Conservation (phyloP, 2,329 filamentous ascomycete genomes). For the Neodidymelliopsis sp. region DNA sequence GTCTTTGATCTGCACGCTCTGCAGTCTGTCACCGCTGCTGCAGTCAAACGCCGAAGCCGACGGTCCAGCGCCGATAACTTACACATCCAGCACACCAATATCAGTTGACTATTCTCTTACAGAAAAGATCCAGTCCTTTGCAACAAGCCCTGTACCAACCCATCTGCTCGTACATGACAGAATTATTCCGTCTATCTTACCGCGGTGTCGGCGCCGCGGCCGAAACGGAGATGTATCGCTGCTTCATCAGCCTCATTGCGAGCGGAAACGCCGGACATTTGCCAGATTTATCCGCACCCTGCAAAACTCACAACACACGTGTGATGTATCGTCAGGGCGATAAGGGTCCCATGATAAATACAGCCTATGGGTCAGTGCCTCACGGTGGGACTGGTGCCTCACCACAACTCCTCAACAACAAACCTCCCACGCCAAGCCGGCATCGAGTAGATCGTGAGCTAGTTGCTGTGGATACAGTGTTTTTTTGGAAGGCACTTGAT, state of each 20-base stretch:
- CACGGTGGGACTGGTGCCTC: constrained; percentile 5
- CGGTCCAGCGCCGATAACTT: constrained; percentile 8
- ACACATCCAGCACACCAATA: constrained; percentile 1
- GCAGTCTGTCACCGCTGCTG: constrained; percentile 5
- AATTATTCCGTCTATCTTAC: constrained; percentile 37
- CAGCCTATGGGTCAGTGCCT: constrained; percentile 3
- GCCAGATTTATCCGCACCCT: constrained; percentile 16
- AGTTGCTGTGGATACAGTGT: too few species aligned
- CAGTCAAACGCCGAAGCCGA: constrained; percentile 18
- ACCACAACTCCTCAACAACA: constrained; percentile 14
- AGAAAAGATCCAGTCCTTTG: constrained; percentile 7
- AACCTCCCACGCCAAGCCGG: constrained; percentile 12
- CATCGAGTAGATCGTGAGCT: neutral
- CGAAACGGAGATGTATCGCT: constrained; percentile 26
- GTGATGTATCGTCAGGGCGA: constrained; percentile 5
- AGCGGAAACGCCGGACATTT: constrained; percentile 15
- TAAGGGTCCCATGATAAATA: neutral
- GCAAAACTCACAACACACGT: constrained; percentile 11
- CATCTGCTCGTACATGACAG: constrained; percentile 11
- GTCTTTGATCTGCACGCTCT: neutral
- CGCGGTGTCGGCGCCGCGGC: constrained; percentile 35
- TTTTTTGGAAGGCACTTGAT: too few species aligned
- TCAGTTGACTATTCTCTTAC: constrained; percentile 14
- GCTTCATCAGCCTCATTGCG: constrained; percentile 20
- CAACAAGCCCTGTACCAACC: constrained; percentile 13